Base-by-base conservation (phyloP, 2,329 filamentous ascomycete genomes). In the Cytospora paraplurivora region DNA sequence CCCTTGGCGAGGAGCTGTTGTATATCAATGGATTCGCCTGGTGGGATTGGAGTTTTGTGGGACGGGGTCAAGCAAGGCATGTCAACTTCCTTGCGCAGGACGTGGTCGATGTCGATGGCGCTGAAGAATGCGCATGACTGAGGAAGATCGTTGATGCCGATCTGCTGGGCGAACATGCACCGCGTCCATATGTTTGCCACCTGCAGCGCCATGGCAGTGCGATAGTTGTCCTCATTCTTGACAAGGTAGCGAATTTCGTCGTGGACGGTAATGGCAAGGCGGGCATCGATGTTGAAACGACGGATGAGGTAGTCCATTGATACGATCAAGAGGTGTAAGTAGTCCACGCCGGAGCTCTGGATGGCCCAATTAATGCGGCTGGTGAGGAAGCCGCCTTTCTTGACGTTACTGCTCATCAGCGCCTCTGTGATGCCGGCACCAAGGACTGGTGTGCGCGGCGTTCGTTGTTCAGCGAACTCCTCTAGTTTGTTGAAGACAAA, bases 341-440 rank as follows among this genome's bases (percentile, higher is more conserved):
- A 99, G 75, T 99, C 96, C 4, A 98, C 94, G 6, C 96, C 95
- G 0, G 92, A 96, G 0, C 93, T 97, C 72, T 99, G 95, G 69
- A 99, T 98, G 3, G 95, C 95, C 95, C 95, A 99, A 74, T 99
- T 99, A 77, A 99, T 98, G 38, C 96, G 89, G 19, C 91, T 96
- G 1, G 95, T 97, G 79, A 99, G 89, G 77, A 97, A 99, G 27
- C 89, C 92, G 41, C 93, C 93, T 72, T 92, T 95, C 75, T 85
- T 91, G 70, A 99, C 88, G 72, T 90, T 96, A 17, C 91, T 88
- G 59, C 88, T 84, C 89, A 96, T 96, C 21, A 99, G 80, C 0
- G 96, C 95, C 77, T 99, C 93, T 0, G 95, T 99, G 69, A 99
- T 99, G 17, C 93, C 94, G 11, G 95, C 95, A 3, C 92, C 95